Conservation (phyloP, 2,329 filamentous ascomycete species). For the Sphaerulina musiva region DNA sequence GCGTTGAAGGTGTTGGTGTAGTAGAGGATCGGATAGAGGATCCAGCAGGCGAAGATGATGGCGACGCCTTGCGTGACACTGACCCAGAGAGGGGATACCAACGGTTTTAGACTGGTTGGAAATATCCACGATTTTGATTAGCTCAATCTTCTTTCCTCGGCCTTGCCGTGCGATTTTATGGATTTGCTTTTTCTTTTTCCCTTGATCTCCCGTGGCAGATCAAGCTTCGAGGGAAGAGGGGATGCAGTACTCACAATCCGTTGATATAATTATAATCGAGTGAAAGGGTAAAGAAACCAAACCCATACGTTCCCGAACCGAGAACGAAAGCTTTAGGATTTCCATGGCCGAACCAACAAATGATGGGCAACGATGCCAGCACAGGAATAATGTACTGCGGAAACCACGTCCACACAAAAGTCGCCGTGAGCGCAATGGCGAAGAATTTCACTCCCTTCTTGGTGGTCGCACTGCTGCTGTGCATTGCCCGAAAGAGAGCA, state of each 20-base stretch:
- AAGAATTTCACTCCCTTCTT: neutral
- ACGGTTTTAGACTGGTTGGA: neutral
- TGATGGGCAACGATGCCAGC: neutral
- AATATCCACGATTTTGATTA: too few relatives aligned
- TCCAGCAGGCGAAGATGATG: neutral
- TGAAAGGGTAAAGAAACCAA: neutral
- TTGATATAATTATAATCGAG: neutral
- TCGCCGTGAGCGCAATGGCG: neutral
- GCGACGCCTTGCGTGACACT: neutral
- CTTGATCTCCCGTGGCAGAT: too few relatives aligned
- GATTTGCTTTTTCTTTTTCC: too few relatives aligned
- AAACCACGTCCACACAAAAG: neutral
- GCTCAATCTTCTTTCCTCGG: too few relatives aligned
- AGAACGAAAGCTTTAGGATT: neutral
- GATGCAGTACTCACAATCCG: neutral
- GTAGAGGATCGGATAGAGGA: neutral
- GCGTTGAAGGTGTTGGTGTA: neutral
- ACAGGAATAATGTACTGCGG: neutral
- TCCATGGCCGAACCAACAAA: neutral
- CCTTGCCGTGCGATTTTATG: too few relatives aligned
- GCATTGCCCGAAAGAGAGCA: neutral
- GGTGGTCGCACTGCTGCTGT: neutral
- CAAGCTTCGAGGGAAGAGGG: neutral
- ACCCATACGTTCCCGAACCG: neutral
- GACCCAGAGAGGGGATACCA: neutral